Evolutionary conservation across 1,139 yeast genomes (phyloP).

Genomic region (Pichia cactophila): DNA sequence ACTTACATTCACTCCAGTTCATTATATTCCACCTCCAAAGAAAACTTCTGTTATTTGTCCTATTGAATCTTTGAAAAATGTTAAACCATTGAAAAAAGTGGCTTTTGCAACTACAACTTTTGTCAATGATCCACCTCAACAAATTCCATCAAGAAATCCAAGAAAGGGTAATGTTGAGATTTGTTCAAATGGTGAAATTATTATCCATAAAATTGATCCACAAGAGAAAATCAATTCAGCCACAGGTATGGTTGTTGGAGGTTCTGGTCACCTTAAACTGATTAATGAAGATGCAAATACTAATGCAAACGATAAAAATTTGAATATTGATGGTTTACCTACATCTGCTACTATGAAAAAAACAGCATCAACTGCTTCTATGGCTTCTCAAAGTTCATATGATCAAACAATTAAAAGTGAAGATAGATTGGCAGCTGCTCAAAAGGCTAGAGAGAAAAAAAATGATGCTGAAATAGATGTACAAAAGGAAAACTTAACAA

Average conservation of each 20-base stretch:
- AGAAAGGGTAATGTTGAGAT: slow-evolving; percentile 72
- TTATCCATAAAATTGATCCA: slow-evolving; percentile 54
- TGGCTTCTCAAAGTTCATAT: slow-evolving; percentile 16
- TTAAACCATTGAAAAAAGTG: slow-evolving; percentile 53
- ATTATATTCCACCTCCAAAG: slow-evolving; percentile 23
- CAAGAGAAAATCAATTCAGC: slow-evolving; percentile 49
- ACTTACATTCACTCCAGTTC: slow-evolving; percentile 15
- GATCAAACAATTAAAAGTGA: slow-evolving; percentile 24
- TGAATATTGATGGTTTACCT: slow-evolving; percentile 18
- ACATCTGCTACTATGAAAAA: slow-evolving; percentile 31
- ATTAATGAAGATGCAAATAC: slow-evolving; percentile 7
- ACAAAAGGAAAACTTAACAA: slow-evolving; percentile 28
- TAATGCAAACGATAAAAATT: slow-evolving; percentile 2
- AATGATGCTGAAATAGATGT: slow-evolving; percentile 12
- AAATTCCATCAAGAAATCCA: slow-evolving; percentile 84
- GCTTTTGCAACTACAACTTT: slow-evolving; percentile 69
- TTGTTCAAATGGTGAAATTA: slow-evolving; percentile 48
- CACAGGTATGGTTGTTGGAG: slow-evolving; percentile 73
- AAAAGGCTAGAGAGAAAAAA: slow-evolving; percentile 21
- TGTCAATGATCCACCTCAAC: slow-evolving; percentile 89
- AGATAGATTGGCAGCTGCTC: slow-evolving; percentile 25
- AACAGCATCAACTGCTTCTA: slow-evolving; percentile 8
- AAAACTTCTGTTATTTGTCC: slow-evolving; percentile 24
- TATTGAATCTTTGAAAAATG: slow-evolving; percentile 27
- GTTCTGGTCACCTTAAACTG: slow-evolving; percentile 55